Evolutionary conservation across 148 eudicot genomes (phyloP).

Genomic region (Beta vulgaris): DNA sequence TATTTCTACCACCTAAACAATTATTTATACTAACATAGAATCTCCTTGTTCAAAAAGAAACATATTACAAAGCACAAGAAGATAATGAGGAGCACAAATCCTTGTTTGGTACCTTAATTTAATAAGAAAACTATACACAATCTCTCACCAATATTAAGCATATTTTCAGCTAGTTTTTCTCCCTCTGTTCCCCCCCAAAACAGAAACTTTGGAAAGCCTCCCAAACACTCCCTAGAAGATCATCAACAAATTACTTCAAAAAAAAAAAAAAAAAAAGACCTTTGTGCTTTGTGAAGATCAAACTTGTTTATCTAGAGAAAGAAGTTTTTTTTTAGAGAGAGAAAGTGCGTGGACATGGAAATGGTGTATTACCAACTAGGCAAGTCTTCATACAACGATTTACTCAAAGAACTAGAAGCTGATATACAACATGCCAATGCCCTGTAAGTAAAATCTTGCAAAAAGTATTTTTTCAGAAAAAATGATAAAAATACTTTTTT

Average conservation of each 20-base stretch:
- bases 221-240: constrained; percentile 8
- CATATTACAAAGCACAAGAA: constrained; percentile 23
- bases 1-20: too few relatives aligned
- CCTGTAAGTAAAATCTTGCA: constrained; percentile 43
- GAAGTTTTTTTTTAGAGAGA: not conserved
- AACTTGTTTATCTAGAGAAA: not conserved
- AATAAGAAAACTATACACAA: not conserved
- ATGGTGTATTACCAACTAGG: constrained; percentile 65
- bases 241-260: constrained; percentile 4
- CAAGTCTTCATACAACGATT: constrained; percentile 57
- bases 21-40: constrained; percentile 10
- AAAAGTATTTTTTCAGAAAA: too few relatives aligned
- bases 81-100: constrained; percentile 24
- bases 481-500: too few relatives aligned
- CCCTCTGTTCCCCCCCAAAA: not conserved
- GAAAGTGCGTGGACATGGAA: constrained; percentile 46
- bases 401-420: constrained; percentile 64
- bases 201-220: not conserved
- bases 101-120: constrained; percentile 23
- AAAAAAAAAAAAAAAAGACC: too few relatives aligned
- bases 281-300: constrained; percentile 9
- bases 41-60: constrained; percentile 10
- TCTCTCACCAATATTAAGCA: constrained; percentile 3
- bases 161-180: not conserved
- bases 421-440: constrained; percentile 88